Percentiles rank a stretch among this genome's conserved stretches.
Evolutionary conservation across 176 grass and related monocot genomes (phyloP).

Genomic region (Carex scoparia): DNA sequence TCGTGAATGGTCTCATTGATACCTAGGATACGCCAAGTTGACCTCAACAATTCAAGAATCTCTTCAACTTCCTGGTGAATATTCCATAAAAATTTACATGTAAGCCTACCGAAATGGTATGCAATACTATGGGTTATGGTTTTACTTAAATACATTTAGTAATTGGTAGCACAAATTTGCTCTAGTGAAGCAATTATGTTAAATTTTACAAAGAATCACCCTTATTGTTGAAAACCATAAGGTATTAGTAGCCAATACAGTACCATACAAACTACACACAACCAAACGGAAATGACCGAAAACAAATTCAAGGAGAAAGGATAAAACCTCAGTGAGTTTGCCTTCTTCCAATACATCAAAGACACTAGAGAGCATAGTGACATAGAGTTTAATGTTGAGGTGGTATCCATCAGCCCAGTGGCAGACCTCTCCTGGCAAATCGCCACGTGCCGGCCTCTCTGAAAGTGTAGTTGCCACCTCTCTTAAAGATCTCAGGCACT

Average conservation of each 20-base stretch:
- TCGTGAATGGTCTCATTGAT: conserved; percentile 91
- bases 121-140: neutral
- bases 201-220: conserved; percentile 12
- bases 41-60: conserved; percentile 93
- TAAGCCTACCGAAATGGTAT: neutral
- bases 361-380: conserved; percentile 87
- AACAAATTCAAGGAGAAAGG: neutral
- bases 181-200: conserved; percentile 28
- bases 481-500: conserved; percentile 73
- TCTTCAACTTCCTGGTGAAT: conserved; percentile 85
- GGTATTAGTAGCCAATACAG: neutral
- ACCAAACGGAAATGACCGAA: neutral
- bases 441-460: conserved; percentile 83
- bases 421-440: conserved; percentile 94
- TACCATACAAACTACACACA: neutral
- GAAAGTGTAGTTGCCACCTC: conserved; percentile 68
- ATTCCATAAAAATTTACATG: neutral
- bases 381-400: conserved; percentile 83
- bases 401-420: conserved; percentile 98
- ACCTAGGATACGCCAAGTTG: conserved; percentile 92
- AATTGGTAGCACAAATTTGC: neutral
- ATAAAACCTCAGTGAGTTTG: conserved; percentile 74
- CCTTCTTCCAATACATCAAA: conserved; percentile 96
- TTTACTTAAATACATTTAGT: neutral
- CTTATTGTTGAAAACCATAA: neutral